Evolutionary conservation across 306 rosid genomes (phyloP).

Genomic region (Hippophae gyantsensis): DNA sequence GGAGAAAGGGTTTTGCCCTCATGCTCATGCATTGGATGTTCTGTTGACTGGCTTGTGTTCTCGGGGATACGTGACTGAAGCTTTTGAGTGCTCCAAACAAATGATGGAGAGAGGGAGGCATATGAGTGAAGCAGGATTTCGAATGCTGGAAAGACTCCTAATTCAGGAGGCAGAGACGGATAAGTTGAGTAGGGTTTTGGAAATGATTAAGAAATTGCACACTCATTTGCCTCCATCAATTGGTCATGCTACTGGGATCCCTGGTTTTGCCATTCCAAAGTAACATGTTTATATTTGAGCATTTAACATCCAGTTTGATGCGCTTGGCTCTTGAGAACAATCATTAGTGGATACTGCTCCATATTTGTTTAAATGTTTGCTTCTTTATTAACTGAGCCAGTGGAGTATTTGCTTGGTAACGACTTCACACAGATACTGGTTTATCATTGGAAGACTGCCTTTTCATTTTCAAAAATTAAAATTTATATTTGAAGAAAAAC

Average conservation of each 20-base stretch:
- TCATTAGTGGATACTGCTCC: no score
- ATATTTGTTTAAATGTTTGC: no score
- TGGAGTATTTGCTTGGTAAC: no score
- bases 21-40: slow-evolving; percentile 71
- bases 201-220: slow-evolving; percentile 49
- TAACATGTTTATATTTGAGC: no score
- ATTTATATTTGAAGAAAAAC: no score
- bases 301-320: no score
- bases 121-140: slow-evolving; percentile 54
- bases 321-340: no score
- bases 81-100: slow-evolving; percentile 68
- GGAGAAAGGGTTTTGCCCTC: slow-evolving; percentile 80
- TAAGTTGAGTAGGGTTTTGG: slow-evolving; percentile 49
- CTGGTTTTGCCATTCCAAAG: slow-evolving; percentile 7
- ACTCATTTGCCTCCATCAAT: slow-evolving; percentile 44
- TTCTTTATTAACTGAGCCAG: no score
- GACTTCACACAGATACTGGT: no score
- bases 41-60: slow-evolving; percentile 76
- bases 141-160: slow-evolving; percentile 56
- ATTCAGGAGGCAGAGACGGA: slow-evolving; percentile 33
- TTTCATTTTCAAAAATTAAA: no score
- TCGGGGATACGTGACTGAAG: slow-evolving; percentile 44
- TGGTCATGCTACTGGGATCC: slow-evolving; percentile 34
- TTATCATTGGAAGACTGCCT: no score
- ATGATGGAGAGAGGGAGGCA: slow-evolving; percentile 76